A percentile compares a stretch with the other conserved stretches of the same genome.
Conservation (phyloP, 2,329 filamentous ascomycete species). For the Paracamarosporium sp. region DNA sequence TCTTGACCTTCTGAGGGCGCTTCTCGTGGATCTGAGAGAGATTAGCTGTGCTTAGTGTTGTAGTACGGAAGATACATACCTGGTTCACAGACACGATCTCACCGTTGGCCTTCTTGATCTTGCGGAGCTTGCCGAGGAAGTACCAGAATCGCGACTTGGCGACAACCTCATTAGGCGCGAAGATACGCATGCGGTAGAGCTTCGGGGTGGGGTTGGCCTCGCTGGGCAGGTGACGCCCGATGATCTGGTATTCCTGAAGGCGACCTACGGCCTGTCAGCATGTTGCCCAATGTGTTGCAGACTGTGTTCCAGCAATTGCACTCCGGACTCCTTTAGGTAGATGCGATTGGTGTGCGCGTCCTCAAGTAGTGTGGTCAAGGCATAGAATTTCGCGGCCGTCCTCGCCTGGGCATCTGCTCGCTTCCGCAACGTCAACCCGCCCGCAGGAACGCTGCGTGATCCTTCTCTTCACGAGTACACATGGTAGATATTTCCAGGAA, state of each 20-base stretch:
- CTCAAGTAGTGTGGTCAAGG: not conserved
- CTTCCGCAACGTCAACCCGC: not conserved
- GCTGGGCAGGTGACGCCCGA: constrained; percentile 97
- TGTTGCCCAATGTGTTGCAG: constrained; percentile 9
- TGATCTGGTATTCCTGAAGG: constrained; percentile 99
- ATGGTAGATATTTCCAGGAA: not conserved
- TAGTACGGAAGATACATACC: constrained; percentile 65
- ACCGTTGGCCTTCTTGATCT: constrained; percentile 99
- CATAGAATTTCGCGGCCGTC: not conserved
- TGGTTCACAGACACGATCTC: constrained; percentile 98
- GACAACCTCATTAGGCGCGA: constrained; percentile 95
- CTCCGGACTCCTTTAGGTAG: not conserved
- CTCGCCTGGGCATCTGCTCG: not conserved
- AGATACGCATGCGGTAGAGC: constrained; percentile 99
- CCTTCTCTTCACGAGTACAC: not conserved
- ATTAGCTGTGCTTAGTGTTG: constrained; percentile 19
- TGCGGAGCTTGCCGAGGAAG: constrained; percentile 98
- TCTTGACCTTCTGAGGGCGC: constrained; percentile 99
- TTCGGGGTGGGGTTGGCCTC: constrained; percentile 97
- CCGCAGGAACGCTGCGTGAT: not conserved
- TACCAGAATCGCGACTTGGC: constrained; percentile 99
- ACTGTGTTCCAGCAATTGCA: constrained; percentile 39
- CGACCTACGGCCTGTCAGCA: constrained; percentile 73
- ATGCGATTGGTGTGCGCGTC: not conserved
- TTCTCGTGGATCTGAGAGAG: constrained; percentile 87